Evolutionary conservation across 73 alveolate genomes (phyloP).

Genomic region (Halteria grandinella): DNA sequence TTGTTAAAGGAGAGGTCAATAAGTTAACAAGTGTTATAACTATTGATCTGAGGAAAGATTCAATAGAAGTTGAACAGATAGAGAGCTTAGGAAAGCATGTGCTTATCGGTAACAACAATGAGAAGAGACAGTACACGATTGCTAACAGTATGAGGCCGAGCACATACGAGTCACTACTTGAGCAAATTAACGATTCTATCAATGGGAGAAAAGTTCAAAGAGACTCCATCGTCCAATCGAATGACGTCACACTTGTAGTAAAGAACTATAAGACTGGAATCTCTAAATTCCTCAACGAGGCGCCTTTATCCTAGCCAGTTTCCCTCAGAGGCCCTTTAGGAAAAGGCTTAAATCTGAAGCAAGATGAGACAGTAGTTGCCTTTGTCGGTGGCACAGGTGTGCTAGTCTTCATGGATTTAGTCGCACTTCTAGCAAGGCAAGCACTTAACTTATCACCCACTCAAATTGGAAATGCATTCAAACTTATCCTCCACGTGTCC

Average conservation of each 20-base stretch:
- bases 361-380: constrained; percentile 19
- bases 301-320: neutral
- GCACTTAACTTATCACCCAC: neutral
- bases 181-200: neutral
- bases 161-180: neutral
- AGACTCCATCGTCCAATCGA: too few relatives aligned
- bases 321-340: constrained; percentile 66
- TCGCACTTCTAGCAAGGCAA: constrained; percentile 51
- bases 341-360: constrained; percentile 47
- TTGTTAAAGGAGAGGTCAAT: neutral
- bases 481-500: constrained; percentile 38
- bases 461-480: too few relatives aligned
- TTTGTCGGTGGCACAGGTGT: constrained; percentile 69
- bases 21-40: neutral
- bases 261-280: constrained; percentile 31
- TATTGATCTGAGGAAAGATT: neutral
- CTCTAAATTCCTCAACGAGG: neutral
- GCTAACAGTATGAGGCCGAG: constrained; percentile 3
- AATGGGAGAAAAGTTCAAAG: too few relatives aligned
- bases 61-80: constrained; percentile 13
- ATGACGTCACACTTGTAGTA: neutral
- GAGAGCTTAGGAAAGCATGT: constrained; percentile 45
- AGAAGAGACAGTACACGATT: constrained; percentile 42
- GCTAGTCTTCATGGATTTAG: constrained; percentile 59
- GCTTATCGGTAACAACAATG: neutral